Evolutionary conservation across 2,329 filamentous ascomycete genomes (phyloP), one percentile per base, ranked within the genome.

Genomic region (Emericellopsis cladophorae): DNA sequence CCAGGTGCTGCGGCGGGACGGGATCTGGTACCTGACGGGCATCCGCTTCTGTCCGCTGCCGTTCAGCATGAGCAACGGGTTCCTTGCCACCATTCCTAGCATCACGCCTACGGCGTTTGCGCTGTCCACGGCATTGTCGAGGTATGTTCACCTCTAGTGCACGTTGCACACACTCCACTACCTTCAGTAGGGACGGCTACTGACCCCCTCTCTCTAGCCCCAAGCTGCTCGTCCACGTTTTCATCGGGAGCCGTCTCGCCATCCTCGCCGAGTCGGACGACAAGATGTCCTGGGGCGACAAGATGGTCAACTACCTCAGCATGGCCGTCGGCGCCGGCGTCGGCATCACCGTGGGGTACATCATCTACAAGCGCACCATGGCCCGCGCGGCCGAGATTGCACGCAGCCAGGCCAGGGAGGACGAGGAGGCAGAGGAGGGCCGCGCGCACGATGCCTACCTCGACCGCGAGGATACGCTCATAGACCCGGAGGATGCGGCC

Each of bases 1-100:
- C 18, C 74, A 95, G 52, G 92, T 92, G 7, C 68, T 98, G 46
- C 87, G 94, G 48, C 81, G 85, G 54, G 92, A 98, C 54, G 92
- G 92, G 1, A 61, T 98, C 40, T 84, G 87, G 52, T 79, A 96
- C 41, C 71, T 98, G 36, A 81, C 86, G 46, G 93, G 92, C 74
- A 92, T 98, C 51, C 77, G 92, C 24, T 74, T 96, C 48, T 96
- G 90, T 54, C 92, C 92, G 2, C 59, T 98, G 45, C 92, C 92
- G 12, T 98, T 94, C 59, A 92, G 84, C 40, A 67, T 96, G 49
- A 89, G 84, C 55, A 98, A 98, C 56, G 92, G 88, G 39, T 94
- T 94, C 45, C 76, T 98, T 42, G 87, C 87, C 24, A 96, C 92
- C 1, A 89, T 98, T 46, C 89, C 89, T 3, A 94, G 84, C 26